Percentiles rank a stretch among this genome's conserved stretches.
Conservation (phyloP, 352 stramenopile genomes). For the Phytophthora brassicae region DNA sequence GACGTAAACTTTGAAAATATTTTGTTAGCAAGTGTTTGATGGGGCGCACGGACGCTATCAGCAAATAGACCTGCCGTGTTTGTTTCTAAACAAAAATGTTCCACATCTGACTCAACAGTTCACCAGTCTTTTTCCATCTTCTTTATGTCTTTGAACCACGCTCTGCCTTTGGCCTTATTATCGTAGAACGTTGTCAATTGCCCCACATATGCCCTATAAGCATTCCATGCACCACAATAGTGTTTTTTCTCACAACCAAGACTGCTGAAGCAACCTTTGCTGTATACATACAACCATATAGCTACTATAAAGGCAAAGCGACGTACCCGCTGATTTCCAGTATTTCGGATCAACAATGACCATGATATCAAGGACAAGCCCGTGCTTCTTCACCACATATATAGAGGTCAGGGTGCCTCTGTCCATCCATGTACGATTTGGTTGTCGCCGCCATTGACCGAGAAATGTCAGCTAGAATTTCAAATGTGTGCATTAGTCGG, state of each 20-base stretch:
- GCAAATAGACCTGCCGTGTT: background rate
- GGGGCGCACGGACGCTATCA: background rate
- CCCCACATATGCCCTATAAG: background rate
- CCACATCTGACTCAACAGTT: background rate
- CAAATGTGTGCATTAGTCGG: constrained; percentile 13
- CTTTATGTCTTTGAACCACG: background rate
- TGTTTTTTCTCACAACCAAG: too few relatives aligned
- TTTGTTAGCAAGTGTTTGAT: background rate
- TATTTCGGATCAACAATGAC: background rate
- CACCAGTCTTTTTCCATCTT: constrained; percentile 4
- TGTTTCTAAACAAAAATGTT: constrained; percentile 1
- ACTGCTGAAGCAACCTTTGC: too few relatives aligned
- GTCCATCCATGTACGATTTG: background rate
- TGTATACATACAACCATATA: background rate
- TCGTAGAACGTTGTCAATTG: constrained; percentile 1
- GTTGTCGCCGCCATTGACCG: background rate
- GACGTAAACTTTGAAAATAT: constrained; percentile 3
- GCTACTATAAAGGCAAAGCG: constrained; percentile 2
- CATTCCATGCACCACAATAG: too few relatives aligned
- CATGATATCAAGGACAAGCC: background rate
- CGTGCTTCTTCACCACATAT: background rate
- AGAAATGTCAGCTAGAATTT: constrained; percentile 1
- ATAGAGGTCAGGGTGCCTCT: background rate
- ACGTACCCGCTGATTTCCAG: constrained; percentile 6
- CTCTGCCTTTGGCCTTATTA: background rate